Percentiles rank a stretch among this genome's conserved stretches.
These are phyloP conservation scores for Aspergillus sclerotialis DNA, from an alignment of 2,329 filamentous ascomycete genomes.

Conservation along the genomic window DNA sequence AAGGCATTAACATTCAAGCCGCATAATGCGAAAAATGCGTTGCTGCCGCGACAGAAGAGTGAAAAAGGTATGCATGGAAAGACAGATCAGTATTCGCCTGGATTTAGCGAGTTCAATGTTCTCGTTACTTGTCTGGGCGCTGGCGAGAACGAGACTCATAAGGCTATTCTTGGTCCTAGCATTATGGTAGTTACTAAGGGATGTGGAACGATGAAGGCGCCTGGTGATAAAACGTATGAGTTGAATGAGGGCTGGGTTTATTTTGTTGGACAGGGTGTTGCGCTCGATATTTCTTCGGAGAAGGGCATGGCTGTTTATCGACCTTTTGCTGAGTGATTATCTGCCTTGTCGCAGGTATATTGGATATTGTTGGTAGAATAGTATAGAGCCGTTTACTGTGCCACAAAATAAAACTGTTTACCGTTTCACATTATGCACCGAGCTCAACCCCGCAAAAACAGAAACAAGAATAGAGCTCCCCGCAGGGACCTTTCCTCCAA, in stretches of 20 bases:
- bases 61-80: conserved; percentile 51
- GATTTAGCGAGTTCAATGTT: conserved; percentile 67
- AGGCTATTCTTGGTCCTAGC: conserved; percentile 52
- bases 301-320: conserved; percentile 44
- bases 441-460: not conserved
- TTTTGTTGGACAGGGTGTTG: conserved; percentile 56
- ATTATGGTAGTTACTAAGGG: conserved; percentile 59
- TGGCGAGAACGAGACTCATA: conserved; percentile 54
- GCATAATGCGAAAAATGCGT: conserved; percentile 51
- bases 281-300: conserved; percentile 39
- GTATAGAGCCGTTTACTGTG: too few relatives aligned
- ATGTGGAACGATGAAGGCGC: conserved; percentile 48
- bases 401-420: too few relatives aligned
- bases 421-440: too few relatives aligned
- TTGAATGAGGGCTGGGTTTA: conserved; percentile 58
- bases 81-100: conserved; percentile 58
- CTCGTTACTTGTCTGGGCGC: conserved; percentile 50
- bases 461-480: not conserved
- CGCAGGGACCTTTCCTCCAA: too few relatives aligned
- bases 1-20: conserved; percentile 58
- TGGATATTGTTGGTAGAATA: too few relatives aligned
- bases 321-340: conserved; percentile 33
- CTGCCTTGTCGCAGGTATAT: too few relatives aligned
- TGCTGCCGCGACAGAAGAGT: conserved; percentile 46
- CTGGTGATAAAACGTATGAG: conserved; percentile 44